Conservation (phyloP, 148 eudicot species). For the Mesembryanthemum crystallinum region DNA sequence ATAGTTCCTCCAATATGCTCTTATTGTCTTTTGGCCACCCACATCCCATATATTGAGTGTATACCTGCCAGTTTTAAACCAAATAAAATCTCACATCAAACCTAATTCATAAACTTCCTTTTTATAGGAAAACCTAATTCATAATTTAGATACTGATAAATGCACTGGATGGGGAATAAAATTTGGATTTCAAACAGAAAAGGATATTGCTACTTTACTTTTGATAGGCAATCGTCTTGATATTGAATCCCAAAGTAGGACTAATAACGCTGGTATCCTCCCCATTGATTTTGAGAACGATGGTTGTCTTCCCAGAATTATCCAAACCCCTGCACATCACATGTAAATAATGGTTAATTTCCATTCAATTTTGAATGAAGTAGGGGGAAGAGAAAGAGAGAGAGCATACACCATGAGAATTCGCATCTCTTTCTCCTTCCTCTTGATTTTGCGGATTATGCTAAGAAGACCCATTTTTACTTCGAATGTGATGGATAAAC, state of each 20-base stretch:
- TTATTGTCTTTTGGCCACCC: constrained; percentile 93
- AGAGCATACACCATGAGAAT: constrained; percentile 91
- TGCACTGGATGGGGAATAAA: neutral
- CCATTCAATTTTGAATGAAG: neutral
- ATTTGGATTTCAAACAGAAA: neutral
- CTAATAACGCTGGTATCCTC: constrained; percentile 85
- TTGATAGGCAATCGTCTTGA: constrained; percentile 77
- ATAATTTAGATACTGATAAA: neutral
- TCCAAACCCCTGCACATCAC: constrained; percentile 60
- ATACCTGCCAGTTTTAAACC: constrained; percentile 45
- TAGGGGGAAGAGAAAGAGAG: neutral
- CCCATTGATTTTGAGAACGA: constrained; percentile 80
- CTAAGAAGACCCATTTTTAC: constrained; percentile 85
- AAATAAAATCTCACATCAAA: neutral
- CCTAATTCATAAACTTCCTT: too few relatives aligned
- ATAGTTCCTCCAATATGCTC: constrained; percentile 98
- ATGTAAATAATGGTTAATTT: neutral
- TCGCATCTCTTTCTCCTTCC: constrained; percentile 93
- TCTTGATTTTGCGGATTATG: constrained; percentile 89
- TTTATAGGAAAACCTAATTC: neutral
- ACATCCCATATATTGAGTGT: constrained; percentile 98
- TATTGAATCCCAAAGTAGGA: constrained; percentile 85
- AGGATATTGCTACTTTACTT: constrained; percentile 36
- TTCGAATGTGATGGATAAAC: neutral
- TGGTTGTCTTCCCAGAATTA: constrained; percentile 93